phyloP scores from a whole-genome alignment of 73 alveolate species.

The Tetrahymena elliotti region DNA sequence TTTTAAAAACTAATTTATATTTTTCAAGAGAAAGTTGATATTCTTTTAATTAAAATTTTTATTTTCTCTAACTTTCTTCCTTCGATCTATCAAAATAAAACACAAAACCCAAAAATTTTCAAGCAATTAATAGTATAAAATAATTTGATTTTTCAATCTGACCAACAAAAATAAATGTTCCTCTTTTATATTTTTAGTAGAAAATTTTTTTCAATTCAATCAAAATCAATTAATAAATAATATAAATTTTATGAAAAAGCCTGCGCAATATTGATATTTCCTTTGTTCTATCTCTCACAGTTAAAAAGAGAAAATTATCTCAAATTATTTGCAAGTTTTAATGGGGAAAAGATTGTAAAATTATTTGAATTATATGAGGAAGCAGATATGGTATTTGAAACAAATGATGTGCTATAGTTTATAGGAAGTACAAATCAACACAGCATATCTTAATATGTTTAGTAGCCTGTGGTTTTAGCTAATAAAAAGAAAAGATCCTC shows the following conservation, averaged over 20 bases:
- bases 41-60: too few relatives aligned
- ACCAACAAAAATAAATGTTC: too few relatives aligned
- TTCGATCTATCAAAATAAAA: too few relatives aligned
- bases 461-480: background rate
- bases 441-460: background rate
- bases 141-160: too few relatives aligned
- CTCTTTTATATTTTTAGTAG: too few relatives aligned
- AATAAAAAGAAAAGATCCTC: background rate
- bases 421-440: background rate
- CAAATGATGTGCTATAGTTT: background rate
- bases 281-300: background rate
- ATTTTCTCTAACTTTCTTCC: too few relatives aligned
- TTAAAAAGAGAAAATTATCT: background rate
- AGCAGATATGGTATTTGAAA: background rate
- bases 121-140: too few relatives aligned
- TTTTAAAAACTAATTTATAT: too few relatives aligned
- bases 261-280: background rate
- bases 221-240: background rate
- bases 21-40: too few relatives aligned
- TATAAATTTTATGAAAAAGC: background rate
- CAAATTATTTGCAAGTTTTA: background rate
- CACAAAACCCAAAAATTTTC: too few relatives aligned
- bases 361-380: background rate
- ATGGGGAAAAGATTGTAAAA: background rate
- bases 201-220: too few relatives aligned